These are phyloP conservation scores for Alternaria panax DNA, from an alignment of 2,329 filamentous ascomycete species.

Conservation along the genomic window DNA sequence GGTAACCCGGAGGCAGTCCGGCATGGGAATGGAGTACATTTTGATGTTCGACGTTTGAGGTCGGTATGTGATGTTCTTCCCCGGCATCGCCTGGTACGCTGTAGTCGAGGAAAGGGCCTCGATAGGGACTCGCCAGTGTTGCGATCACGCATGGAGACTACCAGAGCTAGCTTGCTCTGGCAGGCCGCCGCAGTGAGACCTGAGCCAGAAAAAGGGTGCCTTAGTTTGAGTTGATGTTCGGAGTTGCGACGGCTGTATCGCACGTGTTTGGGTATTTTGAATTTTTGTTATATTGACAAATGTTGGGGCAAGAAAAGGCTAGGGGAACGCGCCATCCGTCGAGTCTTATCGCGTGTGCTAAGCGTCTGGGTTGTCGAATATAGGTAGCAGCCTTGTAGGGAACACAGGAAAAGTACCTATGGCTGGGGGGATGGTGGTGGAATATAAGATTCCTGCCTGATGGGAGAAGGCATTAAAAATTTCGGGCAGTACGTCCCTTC, in stretches of 20 bases:
- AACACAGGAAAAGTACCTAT: constrained; percentile 35
- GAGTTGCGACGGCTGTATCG: constrained; percentile 49
- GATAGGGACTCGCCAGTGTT: constrained; percentile 59
- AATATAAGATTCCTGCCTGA: constrained; percentile 51
- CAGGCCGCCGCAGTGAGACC: constrained; percentile 56
- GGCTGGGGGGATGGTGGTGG: constrained; percentile 48
- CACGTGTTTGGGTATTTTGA: constrained; percentile 51
- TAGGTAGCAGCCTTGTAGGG: constrained; percentile 45
- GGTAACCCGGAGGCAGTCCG: constrained; percentile 45
- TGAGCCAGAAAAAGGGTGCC: constrained; percentile 52
- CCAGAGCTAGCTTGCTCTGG: constrained; percentile 59
- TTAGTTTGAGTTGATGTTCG: constrained; percentile 45
- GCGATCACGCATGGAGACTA: constrained; percentile 60
- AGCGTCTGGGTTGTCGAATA: constrained; percentile 50
- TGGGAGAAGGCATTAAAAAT: constrained; percentile 50
- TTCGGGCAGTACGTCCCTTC: constrained; percentile 48
- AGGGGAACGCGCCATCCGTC: constrained; percentile 47
- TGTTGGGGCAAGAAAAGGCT: constrained; percentile 48
- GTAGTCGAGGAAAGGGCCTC: constrained; percentile 58
- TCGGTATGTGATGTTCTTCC: constrained; percentile 51
- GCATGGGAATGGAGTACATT: constrained; percentile 51
- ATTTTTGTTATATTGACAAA: constrained; percentile 53
- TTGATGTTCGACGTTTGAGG: constrained; percentile 53
- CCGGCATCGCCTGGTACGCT: constrained; percentile 53
- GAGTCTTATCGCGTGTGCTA: constrained; percentile 50